Conservation (phyloP, 495 filamentous ascomycete genomes). For the Lasiosphaeria ovina region DNA sequence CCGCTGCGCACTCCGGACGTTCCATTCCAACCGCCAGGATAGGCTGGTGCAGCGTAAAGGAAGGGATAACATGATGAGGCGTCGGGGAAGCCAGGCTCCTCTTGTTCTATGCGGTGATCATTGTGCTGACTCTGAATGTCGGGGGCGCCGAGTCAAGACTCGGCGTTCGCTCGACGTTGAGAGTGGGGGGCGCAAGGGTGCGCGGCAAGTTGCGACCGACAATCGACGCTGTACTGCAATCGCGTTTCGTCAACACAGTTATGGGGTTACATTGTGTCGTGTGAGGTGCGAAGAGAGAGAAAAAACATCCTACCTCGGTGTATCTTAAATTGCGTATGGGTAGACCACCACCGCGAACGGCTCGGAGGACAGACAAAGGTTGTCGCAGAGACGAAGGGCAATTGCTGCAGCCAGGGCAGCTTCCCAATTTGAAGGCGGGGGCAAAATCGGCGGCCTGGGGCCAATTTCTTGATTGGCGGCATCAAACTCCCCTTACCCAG, state of each 20-base stretch:
- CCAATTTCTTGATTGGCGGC: neutral
- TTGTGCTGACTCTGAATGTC: constrained; percentile 4
- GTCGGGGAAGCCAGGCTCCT: neutral
- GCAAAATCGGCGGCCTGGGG: neutral
- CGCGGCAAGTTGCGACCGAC: neutral
- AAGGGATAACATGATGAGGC: neutral
- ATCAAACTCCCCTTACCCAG: no score
- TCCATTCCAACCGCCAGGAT: constrained; percentile 3
- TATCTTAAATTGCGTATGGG: no score
- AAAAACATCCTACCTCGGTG: no score
- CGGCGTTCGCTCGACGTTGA: neutral
- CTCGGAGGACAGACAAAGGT: no score
- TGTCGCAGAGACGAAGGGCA: no score
- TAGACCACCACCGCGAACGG: no score
- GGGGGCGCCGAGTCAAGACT: constrained; percentile 6
- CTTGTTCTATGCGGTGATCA: constrained; percentile 9
- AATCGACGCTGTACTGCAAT: neutral
- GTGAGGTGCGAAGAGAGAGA: no score
- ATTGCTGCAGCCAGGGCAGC: no score
- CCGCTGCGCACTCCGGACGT: neutral
- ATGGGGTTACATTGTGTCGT: no score
- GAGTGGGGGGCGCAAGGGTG: neutral
- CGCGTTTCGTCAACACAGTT: no score
- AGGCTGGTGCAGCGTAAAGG: neutral
- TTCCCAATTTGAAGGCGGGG: neutral